A percentile compares a stretch with the other conserved stretches of the same genome.
phyloP scores from a whole-genome alignment of 2,329 filamentous ascomycete genomes.

The Dactylellina drechsleri region DNA sequence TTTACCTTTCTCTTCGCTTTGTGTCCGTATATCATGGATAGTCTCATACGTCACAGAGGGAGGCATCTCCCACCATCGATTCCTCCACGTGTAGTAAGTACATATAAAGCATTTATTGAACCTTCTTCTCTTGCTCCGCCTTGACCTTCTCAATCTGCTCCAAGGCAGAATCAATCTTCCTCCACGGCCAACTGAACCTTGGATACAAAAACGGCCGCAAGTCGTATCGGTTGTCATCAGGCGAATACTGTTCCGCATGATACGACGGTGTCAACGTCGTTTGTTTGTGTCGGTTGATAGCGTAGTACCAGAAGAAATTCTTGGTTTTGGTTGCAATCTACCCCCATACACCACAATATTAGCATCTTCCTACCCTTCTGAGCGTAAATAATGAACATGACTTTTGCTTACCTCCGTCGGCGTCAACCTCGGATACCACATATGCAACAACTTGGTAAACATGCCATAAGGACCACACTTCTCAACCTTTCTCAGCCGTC shows the following conservation, averaged over 20 bases:
- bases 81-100: no score
- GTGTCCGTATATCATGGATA: no score
- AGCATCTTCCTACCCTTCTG: no score
- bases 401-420: constrained; percentile 54
- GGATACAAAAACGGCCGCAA: constrained; percentile 64
- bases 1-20: no score
- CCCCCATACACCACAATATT: no score
- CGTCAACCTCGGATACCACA: constrained; percentile 66
- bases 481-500: constrained; percentile 64
- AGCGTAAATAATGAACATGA: no score
- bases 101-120: constrained; percentile 25
- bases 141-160: constrained; percentile 60
- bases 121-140: constrained; percentile 55
- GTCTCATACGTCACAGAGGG: no score
- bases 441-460: constrained; percentile 65
- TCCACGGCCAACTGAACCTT: constrained; percentile 62
- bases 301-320: constrained; percentile 68
- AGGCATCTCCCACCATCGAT: no score
- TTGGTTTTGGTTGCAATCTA: constrained; percentile 65
- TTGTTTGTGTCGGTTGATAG: constrained; percentile 74
- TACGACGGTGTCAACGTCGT: constrained; percentile 70
- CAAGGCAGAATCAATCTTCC: constrained; percentile 63
- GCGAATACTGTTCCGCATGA: constrained; percentile 66
- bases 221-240: constrained; percentile 63
- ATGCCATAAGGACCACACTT: constrained; percentile 66